Evolutionary conservation across 495 filamentous ascomycete species (phyloP), one percentile per base, ranked within the genome.

Genomic region (Xylaria palmicola): DNA sequence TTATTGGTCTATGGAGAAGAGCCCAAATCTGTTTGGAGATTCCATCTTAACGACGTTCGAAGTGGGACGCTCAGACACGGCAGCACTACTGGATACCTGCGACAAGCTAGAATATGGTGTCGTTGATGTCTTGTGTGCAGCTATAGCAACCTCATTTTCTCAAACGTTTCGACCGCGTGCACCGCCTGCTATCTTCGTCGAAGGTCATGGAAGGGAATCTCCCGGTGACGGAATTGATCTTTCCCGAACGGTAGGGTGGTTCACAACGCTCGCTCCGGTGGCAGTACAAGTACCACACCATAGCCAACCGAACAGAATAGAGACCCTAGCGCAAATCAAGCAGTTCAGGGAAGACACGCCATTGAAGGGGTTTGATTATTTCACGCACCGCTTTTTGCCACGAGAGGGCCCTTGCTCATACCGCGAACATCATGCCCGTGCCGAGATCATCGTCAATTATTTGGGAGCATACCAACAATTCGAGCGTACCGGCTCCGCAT

Each of bases 171-270:
- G 54, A 0, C 77, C 83, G 62, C 72, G 83, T 20, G 34, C 59
- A 1, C 36, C 74, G 1, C 81, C 84, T 8, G 74, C 76, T 0
- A 74, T 86, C 24, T 65, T 68, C 55, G 56, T 56, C 9, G 84
- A 86, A 68, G 81, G 79, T 7, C 84, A 87, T 53, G 84, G 85
- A 5, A 70, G 85, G 26, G 83, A 86, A 59, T 62, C 76, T 0
- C 84, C 77, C 73, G 20, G 48, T 36, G 79, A 82, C 49, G 66
- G 70, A 3, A 76, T 86, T 20, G 83, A 87, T 63, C 72, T 87
- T 26, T 84, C 84, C 1, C 75, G 78, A 26, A 86, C 84, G 9
- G 78, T 86, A 7, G 85, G 85, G 7, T 87, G 85, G 85, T 87
- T 87, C 63, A 87, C 83, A 1, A 79, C 81, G 2, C 67, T 86